phyloP scores from a whole-genome alignment of 352 stramenopile species.

The Phytophthora cactorum region DNA sequence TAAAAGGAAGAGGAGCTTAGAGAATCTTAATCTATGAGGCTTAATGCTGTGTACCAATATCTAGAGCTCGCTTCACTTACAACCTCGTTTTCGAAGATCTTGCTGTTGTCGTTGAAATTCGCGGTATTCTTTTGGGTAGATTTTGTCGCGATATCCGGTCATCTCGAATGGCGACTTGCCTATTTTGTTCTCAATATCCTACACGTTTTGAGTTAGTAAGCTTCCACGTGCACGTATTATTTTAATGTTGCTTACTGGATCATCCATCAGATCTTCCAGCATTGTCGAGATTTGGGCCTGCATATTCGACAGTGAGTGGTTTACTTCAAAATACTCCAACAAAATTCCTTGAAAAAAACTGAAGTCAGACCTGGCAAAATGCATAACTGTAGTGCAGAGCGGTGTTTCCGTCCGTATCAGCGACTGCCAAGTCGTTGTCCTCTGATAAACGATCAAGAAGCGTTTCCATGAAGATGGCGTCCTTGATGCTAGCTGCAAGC shows the following conservation, averaged over 20 bases:
- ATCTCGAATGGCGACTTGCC: constrained; percentile 53
- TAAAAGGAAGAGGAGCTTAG: constrained; percentile 7
- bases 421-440: constrained; percentile 26
- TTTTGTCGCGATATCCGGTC: constrained; percentile 43
- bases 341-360: neutral
- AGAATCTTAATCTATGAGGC: constrained; percentile 31
- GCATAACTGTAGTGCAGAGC: constrained; percentile 78
- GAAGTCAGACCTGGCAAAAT: constrained; percentile 48
- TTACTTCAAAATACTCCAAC: neutral
- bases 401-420: constrained; percentile 54
- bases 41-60: constrained; percentile 27
- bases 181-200: constrained; percentile 49
- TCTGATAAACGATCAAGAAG: constrained; percentile 41
- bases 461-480: constrained; percentile 42
- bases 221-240: neutral
- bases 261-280: constrained; percentile 49
- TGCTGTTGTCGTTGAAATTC: constrained; percentile 24
- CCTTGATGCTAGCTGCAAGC: constrained; percentile 46
- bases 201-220: neutral
- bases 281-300: constrained; percentile 49
- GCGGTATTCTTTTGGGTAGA: constrained; percentile 49
- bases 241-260: constrained; percentile 20
- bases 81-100: neutral
- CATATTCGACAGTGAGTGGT: neutral
- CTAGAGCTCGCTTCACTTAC: constrained; percentile 8